Base-by-base conservation (phyloP, 1,284 basidiomycete species). In the Puccinia sorghi region DNA sequence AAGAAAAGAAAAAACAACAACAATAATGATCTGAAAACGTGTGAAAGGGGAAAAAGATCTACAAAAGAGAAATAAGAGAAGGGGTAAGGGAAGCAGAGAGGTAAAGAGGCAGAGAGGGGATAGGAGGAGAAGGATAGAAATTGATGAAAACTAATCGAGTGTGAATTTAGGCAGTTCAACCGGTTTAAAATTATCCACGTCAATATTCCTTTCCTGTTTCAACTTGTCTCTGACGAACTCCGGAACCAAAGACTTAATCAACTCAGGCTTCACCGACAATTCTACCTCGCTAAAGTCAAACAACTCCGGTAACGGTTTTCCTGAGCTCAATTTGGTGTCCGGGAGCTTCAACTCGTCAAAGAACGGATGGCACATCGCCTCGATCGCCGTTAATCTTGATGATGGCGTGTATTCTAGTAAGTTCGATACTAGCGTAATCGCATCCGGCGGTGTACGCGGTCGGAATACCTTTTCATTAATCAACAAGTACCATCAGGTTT, bases 341-440 rank as follows among this genome's bases (percentile, higher is more conserved):
- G 94, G 92, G 69, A 88, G 88, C 81, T 93, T 90, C 82, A 99
- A 86, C 86, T 99, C 96, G 85, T 99, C 94, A 85, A 99, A 99
- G 90, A 99, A 96, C 25, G 93, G 91, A 85, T 98, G 94, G 81
- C 83, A 84, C 80, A 85, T 82, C 8, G 94, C 94, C 86, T 98
- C 93, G 82, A 96, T 89, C 5, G 96, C 93, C 80, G 92, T 94
- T 85, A 97, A 86, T 80, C 96, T 91, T 41, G 93, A 91, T 70
- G 91, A 91, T 8, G 96, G 96, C 13, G 97, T 99, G 87, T 99
- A 99, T 85, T 99, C 95, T 82, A 99, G 88, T 81, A 99, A 86
- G 85, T 93, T 94, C 48, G 92, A 90, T 81, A 99, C 97, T 80
- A 99, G 87, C 83, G 97, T 93, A 86, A 99, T 98, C 80, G 96